A percentile compares a stretch with the other conserved stretches of the same genome.
These are phyloP conservation scores for Pythium aquatile DNA, from an alignment of 352 stramenopile species.

Conservation along the genomic window DNA sequence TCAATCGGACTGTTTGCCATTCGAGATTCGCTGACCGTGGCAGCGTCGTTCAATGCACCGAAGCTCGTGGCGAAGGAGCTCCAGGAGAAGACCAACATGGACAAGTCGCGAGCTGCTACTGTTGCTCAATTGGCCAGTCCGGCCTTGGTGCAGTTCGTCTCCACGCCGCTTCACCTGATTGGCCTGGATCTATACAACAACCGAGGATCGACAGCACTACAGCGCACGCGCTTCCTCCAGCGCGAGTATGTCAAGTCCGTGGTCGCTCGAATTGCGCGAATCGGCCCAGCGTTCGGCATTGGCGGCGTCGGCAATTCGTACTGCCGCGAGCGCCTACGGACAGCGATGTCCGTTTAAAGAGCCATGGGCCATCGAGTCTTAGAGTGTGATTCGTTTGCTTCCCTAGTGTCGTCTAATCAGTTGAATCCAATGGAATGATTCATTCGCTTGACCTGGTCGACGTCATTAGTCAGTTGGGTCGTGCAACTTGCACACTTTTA, in stretches of 20 bases:
- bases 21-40: constrained; percentile 84
- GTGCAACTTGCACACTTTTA: background rate
- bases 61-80: constrained; percentile 64
- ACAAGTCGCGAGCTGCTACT: constrained; percentile 49
- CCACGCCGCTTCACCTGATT: constrained; percentile 86
- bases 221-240: constrained; percentile 60
- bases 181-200: constrained; percentile 91
- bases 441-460: constrained; percentile 3
- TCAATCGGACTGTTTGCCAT: constrained; percentile 87
- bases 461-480: background rate
- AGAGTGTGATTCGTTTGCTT: background rate
- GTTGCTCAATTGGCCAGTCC: constrained; percentile 82
- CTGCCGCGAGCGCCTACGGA: constrained; percentile 51
- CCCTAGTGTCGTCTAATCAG: background rate
- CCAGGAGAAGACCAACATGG: constrained; percentile 46
- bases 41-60: constrained; percentile 87
- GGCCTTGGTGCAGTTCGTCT: constrained; percentile 84
- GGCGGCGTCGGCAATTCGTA: constrained; percentile 85
- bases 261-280: constrained; percentile 77
- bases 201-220: constrained; percentile 27
- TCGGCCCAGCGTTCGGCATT: constrained; percentile 88
- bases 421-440: constrained; percentile 18
- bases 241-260: constrained; percentile 88
- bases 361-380: background rate
- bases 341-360: constrained; percentile 30